phyloP scores from a whole-genome alignment of 805 yeast genomes.

The Kodamaea jinghongensis region DNA sequence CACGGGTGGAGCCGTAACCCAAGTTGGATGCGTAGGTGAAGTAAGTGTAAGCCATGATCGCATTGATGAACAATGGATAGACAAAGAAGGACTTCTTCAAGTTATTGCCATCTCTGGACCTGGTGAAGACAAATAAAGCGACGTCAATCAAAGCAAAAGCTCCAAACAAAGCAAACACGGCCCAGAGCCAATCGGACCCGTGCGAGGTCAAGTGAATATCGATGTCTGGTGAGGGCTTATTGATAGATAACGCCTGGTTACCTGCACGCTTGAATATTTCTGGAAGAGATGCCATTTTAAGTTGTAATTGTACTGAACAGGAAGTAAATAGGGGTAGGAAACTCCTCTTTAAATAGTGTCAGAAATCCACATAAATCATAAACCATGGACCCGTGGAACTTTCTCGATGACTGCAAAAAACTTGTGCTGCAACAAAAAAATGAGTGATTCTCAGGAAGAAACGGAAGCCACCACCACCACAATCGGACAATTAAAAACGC shows the following conservation, averaged over 20 bases:
- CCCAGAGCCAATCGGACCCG: constrained; percentile 71
- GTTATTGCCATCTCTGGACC: constrained; percentile 15
- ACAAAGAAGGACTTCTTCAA: constrained; percentile 33
- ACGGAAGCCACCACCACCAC: constrained; percentile 7
- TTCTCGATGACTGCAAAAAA: constrained; percentile 1
- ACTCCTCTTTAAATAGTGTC: not conserved
- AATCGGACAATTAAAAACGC: not conserved
- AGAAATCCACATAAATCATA: not conserved
- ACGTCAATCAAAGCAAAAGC: constrained; percentile 31
- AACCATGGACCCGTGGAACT: not conserved
- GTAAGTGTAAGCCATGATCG: constrained; percentile 47
- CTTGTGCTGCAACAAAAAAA: not conserved
- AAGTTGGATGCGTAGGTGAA: constrained; percentile 57
- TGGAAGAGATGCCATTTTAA: constrained; percentile 1
- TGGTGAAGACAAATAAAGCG: constrained; percentile 22
- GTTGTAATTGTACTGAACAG: not conserved
- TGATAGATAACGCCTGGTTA: constrained; percentile 42
- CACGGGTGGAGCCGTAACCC: constrained; percentile 49
- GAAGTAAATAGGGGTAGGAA: constrained; percentile 3
- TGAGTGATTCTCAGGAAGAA: constrained; percentile 2
- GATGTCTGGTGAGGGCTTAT: constrained; percentile 36
- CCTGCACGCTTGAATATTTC: constrained; percentile 11
- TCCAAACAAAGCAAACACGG: constrained; percentile 51
- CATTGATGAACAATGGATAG: constrained; percentile 42
- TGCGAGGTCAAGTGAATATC: constrained; percentile 53